Percentiles rank a stretch among this genome's conserved stretches.
Conservation (phyloP, 2,329 filamentous ascomycete species). For the Penicillium psychrosexuale region DNA sequence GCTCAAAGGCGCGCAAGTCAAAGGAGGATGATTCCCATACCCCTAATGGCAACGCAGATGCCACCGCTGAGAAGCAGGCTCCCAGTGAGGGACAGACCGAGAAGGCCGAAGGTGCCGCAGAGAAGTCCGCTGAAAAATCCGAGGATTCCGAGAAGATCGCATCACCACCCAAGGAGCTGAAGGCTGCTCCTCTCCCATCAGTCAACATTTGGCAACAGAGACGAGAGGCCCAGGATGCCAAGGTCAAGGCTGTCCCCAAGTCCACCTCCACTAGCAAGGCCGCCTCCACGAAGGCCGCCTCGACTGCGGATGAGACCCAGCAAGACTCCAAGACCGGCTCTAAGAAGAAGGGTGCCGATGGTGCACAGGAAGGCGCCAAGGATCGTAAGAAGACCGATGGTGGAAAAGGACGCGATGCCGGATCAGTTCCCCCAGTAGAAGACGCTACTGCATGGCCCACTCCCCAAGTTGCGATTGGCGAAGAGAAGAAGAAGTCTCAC, state of each 20-base stretch:
- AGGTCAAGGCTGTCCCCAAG: constrained; percentile 43
- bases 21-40: constrained; percentile 63
- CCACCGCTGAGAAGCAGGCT: constrained; percentile 56
- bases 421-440: constrained; percentile 61
- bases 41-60: constrained; percentile 60
- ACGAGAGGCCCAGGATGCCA: constrained; percentile 61
- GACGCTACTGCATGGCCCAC: constrained; percentile 88
- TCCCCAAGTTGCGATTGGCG: constrained; percentile 72
- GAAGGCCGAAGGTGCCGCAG: constrained; percentile 54
- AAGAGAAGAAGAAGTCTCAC: constrained; percentile 69
- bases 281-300: constrained; percentile 25
- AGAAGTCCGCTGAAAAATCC: constrained; percentile 47
- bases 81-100: constrained; percentile 33
- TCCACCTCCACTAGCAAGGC: constrained; percentile 21
- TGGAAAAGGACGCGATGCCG: constrained; percentile 43
- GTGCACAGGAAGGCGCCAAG: constrained; percentile 30
- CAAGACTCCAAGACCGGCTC: constrained; percentile 40
- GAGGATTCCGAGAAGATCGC: constrained; percentile 56
- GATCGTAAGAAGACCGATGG: constrained; percentile 38
- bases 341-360: constrained; percentile 42
- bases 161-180: constrained; percentile 60
- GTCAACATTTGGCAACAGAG: constrained; percentile 89
- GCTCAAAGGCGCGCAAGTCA: constrained; percentile 52
- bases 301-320: constrained; percentile 36
- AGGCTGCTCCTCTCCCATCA: constrained; percentile 74